phyloP scores from a whole-genome alignment of 331 rosid species.

The Acacia concinna region DNA sequence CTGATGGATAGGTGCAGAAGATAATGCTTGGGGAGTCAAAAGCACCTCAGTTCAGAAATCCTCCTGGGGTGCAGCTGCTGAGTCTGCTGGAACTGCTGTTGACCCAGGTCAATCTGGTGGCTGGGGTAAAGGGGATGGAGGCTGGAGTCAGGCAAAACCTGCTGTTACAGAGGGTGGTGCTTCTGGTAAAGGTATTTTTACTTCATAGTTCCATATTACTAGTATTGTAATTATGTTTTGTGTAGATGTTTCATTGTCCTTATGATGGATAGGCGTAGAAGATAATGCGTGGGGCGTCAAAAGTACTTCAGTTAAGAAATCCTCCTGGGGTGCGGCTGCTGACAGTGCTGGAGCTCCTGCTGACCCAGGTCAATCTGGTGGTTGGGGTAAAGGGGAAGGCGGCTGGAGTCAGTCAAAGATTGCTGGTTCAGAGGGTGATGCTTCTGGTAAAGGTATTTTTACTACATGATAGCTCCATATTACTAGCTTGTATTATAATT shows the following conservation, averaged over 20 bases:
- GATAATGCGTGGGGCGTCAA: slow-evolving; percentile 51
- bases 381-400: slow-evolving; percentile 49
- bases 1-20: slow-evolving; percentile 31
- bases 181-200: slow-evolving; percentile 37
- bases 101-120: slow-evolving; percentile 45
- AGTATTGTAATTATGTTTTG: background rate
- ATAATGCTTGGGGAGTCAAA: slow-evolving; percentile 64
- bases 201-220: background rate
- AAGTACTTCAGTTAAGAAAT: slow-evolving; percentile 46
- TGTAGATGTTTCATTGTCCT: slow-evolving; percentile 19
- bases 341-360: slow-evolving; percentile 33
- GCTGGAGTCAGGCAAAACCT: slow-evolving; percentile 42
- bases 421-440: slow-evolving; percentile 38
- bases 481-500: background rate
- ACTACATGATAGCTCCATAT: background rate
- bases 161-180: slow-evolving; percentile 38
- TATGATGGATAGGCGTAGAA: slow-evolving; percentile 12
- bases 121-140: slow-evolving; percentile 49
- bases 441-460: slow-evolving; percentile 36
- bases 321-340: slow-evolving; percentile 69
- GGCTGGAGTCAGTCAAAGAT: slow-evolving; percentile 42
- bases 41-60: slow-evolving; percentile 47
- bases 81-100: slow-evolving; percentile 31
- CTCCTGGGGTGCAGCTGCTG: slow-evolving; percentile 66
- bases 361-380: slow-evolving; percentile 43